Conservation (phyloP, 768 basidiomycete species). For the Myochromella boudieri region DNA sequence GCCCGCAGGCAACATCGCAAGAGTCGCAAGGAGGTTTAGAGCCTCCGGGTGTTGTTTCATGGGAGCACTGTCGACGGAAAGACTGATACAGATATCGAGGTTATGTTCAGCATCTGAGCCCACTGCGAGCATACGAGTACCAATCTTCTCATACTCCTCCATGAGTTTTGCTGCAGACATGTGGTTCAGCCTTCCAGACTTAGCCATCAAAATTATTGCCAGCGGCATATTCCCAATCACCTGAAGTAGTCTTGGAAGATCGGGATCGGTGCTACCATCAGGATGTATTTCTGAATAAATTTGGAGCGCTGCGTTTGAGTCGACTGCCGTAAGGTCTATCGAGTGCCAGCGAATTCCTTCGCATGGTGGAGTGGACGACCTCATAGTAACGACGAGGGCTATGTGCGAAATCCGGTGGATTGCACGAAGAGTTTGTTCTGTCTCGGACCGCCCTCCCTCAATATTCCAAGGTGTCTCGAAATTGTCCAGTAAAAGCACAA, state of each 20-base stretch:
- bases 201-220: constrained; percentile 34
- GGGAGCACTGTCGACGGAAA: constrained; percentile 9
- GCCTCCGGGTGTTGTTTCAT: constrained; percentile 7
- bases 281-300: constrained; percentile 22
- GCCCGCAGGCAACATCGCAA: constrained; percentile 25
- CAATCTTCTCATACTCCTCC: not conserved
- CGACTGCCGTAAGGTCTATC: constrained; percentile 13
- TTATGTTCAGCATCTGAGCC: constrained; percentile 7
- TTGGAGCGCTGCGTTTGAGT: constrained; percentile 18
- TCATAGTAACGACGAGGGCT: not conserved
- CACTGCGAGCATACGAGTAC: not conserved
- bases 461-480: constrained; percentile 33
- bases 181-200: constrained; percentile 2
- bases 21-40: constrained; percentile 10
- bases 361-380: constrained; percentile 19
- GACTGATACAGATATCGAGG: constrained; percentile 7
- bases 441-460: not conserved
- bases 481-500: constrained; percentile 30
- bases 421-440: not conserved
- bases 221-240: constrained; percentile 29
- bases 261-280: constrained; percentile 17
- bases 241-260: constrained; percentile 21
- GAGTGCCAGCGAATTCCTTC: constrained; percentile 23
- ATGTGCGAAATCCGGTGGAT: not conserved
- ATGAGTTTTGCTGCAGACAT: constrained; percentile 2